A percentile compares a stretch with the other conserved stretches of the same genome.
Conservation (phyloP, 140 eudicot genomes). For the Erigeron philadelphicus region DNA sequence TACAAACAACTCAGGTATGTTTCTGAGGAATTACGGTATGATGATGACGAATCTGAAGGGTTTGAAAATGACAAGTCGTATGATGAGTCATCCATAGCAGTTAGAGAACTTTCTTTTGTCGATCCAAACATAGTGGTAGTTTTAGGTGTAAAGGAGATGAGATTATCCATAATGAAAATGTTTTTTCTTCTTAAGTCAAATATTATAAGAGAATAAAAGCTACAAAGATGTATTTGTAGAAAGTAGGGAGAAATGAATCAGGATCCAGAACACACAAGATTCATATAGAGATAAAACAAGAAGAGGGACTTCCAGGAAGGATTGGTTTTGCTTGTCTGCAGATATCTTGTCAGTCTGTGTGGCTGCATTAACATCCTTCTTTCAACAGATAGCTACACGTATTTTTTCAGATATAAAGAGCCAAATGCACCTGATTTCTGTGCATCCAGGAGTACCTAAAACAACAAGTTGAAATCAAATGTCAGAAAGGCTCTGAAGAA, state of each 20-base stretch:
- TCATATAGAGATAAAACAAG: slow-evolving; percentile 45
- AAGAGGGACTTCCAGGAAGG: slow-evolving; percentile 50
- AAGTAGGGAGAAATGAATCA: slow-evolving; percentile 28
- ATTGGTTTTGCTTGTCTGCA: slow-evolving; percentile 40
- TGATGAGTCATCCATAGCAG: slow-evolving; percentile 36
- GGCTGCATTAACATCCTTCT: slow-evolving; percentile 36
- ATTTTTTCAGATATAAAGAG: background rate
- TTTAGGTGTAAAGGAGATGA: slow-evolving; percentile 19
- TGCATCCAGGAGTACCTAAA: background rate
- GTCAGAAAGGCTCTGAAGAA: no score
- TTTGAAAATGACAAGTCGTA: slow-evolving; percentile 34
- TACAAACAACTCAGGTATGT: slow-evolving; percentile 24
- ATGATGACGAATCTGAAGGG: slow-evolving; percentile 34
- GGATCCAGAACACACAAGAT: slow-evolving; percentile 47
- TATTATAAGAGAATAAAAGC: slow-evolving; percentile 7
- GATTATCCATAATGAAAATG: slow-evolving; percentile 16
- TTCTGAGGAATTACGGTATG: slow-evolving; percentile 34
- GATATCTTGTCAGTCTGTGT: slow-evolving; percentile 36
- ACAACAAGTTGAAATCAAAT: no score
- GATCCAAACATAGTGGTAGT: slow-evolving; percentile 29
- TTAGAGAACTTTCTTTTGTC: slow-evolving; percentile 29
- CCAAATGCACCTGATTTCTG: slow-evolving; percentile 12
- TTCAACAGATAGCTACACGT: slow-evolving; percentile 14
- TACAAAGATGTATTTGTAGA: slow-evolving; percentile 11
- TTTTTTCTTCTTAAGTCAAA: background rate